These are phyloP conservation scores for Paramecium sonneborni DNA, from an alignment of 73 alveolate species.

Conservation along the genomic window DNA sequence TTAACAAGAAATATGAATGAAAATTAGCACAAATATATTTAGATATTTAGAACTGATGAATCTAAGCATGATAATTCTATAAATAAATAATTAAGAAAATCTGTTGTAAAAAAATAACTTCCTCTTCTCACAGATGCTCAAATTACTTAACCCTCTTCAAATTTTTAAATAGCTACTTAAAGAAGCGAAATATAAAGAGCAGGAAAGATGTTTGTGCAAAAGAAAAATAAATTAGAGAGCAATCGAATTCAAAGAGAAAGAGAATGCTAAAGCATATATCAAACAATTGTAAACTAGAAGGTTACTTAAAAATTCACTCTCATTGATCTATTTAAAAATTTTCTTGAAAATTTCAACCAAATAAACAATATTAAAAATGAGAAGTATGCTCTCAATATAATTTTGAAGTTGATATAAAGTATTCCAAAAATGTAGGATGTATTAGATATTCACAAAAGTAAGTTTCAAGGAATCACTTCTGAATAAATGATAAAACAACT, in stretches of 20 bases:
- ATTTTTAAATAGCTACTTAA: neutral
- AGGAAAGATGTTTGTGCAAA: neutral
- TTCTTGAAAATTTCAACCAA: neutral
- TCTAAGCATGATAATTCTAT: neutral
- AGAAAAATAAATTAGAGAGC: constrained; percentile 32
- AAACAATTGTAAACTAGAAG: neutral
- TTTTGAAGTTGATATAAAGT: neutral
- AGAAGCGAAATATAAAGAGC: neutral
- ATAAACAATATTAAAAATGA: neutral
- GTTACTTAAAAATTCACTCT: neutral
- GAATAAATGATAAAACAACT: neutral
- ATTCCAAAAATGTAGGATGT: neutral
- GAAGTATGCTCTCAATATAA: neutral
- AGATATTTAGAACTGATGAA: neutral
- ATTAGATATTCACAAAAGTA: neutral
- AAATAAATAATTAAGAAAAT: neutral
- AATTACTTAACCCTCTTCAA: neutral
- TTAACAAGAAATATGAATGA: neutral
- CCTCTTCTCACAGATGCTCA: constrained; percentile 8
- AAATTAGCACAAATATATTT: neutral
- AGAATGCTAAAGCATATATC: neutral
- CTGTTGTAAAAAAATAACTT: neutral
- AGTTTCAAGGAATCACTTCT: neutral
- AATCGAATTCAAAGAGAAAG: constrained; percentile 13
- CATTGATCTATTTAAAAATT: neutral